A percentile compares a stretch with the other conserved stretches of the same genome.
Evolutionary conservation across 306 rosid genomes (phyloP).

Genomic region (Citrullus colocynthis): DNA sequence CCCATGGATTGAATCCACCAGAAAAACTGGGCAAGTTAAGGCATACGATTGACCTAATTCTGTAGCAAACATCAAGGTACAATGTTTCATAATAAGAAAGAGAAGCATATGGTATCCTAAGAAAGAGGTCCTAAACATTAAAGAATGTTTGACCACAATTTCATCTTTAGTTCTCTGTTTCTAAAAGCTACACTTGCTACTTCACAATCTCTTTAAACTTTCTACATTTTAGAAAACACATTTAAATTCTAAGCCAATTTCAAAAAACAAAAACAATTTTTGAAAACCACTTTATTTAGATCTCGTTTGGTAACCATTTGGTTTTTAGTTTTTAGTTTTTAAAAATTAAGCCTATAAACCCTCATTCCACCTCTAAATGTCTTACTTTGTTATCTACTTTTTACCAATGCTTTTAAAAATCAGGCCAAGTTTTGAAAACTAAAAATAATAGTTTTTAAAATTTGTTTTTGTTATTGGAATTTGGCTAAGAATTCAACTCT

Average conservation of each 20-base stretch:
- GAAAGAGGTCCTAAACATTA: not conserved
- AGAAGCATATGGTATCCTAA: not conserved
- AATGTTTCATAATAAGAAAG: not conserved
- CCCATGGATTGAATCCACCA: conserved; percentile 97
- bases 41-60: conserved; percentile 84
- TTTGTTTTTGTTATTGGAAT: no score
- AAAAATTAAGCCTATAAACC: no score
- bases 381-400: no score
- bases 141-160: not conserved
- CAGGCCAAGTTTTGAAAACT: no score
- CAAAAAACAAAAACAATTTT: not conserved
- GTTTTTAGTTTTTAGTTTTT: no score
- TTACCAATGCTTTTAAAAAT: no score
- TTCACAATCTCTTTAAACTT: not conserved
- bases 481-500: no score
- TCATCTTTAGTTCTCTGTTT: not conserved
- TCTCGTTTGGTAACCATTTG: no score
- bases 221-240: not conserved
- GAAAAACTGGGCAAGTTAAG: conserved; percentile 98
- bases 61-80: conserved; percentile 14
- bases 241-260: not conserved
- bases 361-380: no score
- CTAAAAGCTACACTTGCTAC: not conserved
- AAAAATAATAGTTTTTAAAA: no score
- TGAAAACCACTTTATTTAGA: not conserved